phyloP scores from a whole-genome alignment of 345 rosid species.

The Melaleuca alternifolia region DNA sequence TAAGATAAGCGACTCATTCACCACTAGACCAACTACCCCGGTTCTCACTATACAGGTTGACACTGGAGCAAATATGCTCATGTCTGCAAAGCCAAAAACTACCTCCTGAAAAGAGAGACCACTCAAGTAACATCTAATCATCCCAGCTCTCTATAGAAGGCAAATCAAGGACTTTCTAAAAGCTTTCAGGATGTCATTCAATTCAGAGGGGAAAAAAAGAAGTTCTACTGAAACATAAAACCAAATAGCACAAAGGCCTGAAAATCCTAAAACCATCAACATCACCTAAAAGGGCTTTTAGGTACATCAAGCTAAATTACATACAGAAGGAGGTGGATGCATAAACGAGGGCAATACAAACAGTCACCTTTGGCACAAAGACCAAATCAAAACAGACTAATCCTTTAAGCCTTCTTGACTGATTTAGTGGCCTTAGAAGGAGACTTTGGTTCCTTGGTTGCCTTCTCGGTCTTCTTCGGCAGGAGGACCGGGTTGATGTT shows the following conservation, averaged over 20 bases:
- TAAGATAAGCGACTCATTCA: neutral
- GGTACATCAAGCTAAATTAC: neutral
- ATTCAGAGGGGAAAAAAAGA: neutral
- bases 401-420: constrained; percentile 42
- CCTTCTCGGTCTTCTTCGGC: constrained; percentile 47
- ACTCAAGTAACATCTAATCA: neutral
- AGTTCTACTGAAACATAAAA: neutral
- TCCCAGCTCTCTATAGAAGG: neutral
- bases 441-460: constrained; percentile 44
- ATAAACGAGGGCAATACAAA: neutral
- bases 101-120: neutral
- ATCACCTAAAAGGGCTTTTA: neutral
- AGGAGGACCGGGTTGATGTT: constrained; percentile 65
- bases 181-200: neutral
- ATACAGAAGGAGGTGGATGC: neutral
- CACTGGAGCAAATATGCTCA: neutral
- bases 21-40: neutral
- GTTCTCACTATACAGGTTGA: neutral
- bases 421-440: constrained; percentile 63
- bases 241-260: neutral
- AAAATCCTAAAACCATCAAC: neutral
- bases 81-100: neutral
- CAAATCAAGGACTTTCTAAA: neutral
- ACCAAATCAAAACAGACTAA: neutral
- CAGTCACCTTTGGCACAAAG: neutral